Conservation (phyloP, 306 rosid genomes). For the Carpinus viminea region DNA sequence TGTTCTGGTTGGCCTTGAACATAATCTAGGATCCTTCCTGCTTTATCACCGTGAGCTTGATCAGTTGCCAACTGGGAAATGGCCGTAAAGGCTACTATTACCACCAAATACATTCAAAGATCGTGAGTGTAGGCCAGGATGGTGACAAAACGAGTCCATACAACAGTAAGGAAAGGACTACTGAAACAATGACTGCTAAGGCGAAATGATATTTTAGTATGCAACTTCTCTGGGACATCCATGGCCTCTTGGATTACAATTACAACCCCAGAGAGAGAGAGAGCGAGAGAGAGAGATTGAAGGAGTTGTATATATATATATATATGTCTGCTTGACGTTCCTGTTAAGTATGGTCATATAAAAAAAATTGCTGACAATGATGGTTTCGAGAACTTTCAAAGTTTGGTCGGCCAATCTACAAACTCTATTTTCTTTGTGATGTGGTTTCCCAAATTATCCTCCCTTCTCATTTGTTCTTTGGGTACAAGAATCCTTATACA, state of each 20-base stretch:
- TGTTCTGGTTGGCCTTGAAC: conserved; percentile 57
- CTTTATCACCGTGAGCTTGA: conserved; percentile 45
- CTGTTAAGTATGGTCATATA: conserved; percentile 21
- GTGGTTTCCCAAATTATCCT: conserved; percentile 42
- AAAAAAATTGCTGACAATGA: conserved; percentile 26
- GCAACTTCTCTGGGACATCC: conserved; percentile 60
- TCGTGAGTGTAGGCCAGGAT: conserved; percentile 62
- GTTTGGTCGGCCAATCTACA: conserved; percentile 47
- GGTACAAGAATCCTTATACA: not conserved
- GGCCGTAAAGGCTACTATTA: conserved; percentile 57
- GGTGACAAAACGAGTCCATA: conserved; percentile 53
- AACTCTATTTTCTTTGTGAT: conserved; percentile 6
- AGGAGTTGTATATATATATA: conserved; percentile 1
- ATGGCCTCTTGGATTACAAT: conserved; percentile 20
- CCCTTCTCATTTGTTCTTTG: not conserved
- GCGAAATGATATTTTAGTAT: conserved; percentile 60
- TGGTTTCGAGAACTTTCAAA: conserved; percentile 32
- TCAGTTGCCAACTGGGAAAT: conserved; percentile 54
- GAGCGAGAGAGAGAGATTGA: conserved; percentile 30
- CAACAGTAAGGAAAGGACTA: conserved; percentile 41
- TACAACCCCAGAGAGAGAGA: conserved; percentile 1
- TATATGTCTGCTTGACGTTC: conserved; percentile 5
- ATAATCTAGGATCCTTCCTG: conserved; percentile 70
- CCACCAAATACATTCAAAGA: too few relatives aligned
- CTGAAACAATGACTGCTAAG: conserved; percentile 47